Evolutionary conservation across 192 early-diverging fungal species (phyloP), one percentile per base, ranked within the genome.

Genomic region (Irineochytrium annulatum): DNA sequence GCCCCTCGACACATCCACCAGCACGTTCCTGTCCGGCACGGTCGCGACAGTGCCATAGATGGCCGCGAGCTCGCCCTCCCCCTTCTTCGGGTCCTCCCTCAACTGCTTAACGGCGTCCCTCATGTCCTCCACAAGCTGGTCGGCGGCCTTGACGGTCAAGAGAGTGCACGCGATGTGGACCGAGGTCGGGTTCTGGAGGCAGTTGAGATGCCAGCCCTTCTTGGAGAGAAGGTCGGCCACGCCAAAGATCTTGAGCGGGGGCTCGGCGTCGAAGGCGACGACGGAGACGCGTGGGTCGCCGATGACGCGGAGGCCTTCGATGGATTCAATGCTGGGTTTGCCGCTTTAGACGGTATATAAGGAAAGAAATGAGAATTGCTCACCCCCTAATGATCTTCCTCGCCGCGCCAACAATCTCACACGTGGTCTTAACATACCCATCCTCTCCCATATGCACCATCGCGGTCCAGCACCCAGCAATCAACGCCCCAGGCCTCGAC

Each of bases 401-500:
- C 29, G 89, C 80, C 35, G 89, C 79, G 1, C 72, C 70, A 24
- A 98, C 81, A 69, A 98, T 95, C 33, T 89, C 62, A 53, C 80
- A 85, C 55, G 89, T 89, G 24, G 86, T 70, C 56, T 89, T 76
- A 28, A 96, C 74, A 67, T 98, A 98, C 0, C 95, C 95, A 19
- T 75, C 69, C 57, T 86, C 79, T 33, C 95, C 95, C 71, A 94
- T 86, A 46, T 86, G 83, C 72, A 93, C 77, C 81, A 98, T 70
- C 16, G 95, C 87, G 0, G 95, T 79, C 94, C 94, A 98, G 77
- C 94, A 96, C 27, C 90, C 93, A 11, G 95, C 95, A 78, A 95
- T 89, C 51, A 98, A 78, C 1, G 94, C 87, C 33, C 95, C 95
- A 30, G 89, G 89, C 24, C 87, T 82, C 32, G 93, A 95, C 29